phyloP scores from a whole-genome alignment of 78 protist genomes.

The Dictyostelium discoideum region DNA sequence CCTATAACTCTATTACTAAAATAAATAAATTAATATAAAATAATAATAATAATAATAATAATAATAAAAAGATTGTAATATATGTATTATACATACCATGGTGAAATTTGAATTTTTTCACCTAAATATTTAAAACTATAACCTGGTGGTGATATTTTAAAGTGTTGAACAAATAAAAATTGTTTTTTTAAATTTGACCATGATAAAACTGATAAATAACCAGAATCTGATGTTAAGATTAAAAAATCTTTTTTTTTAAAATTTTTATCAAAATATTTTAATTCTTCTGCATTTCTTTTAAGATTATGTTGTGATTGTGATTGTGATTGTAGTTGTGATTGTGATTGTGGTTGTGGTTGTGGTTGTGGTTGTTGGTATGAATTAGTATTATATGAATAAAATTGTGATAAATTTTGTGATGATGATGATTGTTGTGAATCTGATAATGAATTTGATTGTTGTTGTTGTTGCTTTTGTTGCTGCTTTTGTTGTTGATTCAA shows the following conservation, averaged over 20 bases:
- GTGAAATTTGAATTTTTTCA: slow-evolving; percentile 31
- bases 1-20: slow-evolving; percentile 31
- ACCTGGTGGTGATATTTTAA: slow-evolving; percentile 26
- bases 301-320: background rate
- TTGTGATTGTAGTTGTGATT: background rate
- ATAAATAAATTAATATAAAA: background rate
- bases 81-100: slow-evolving; percentile 13
- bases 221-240: slow-evolving; percentile 57
- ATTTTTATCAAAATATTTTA: slow-evolving; percentile 8
- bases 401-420: background rate
- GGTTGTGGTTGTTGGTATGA: background rate
- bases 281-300: background rate
- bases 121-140: slow-evolving; percentile 34
- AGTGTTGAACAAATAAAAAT: slow-evolving; percentile 25
- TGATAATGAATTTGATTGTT: background rate
- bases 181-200: slow-evolving; percentile 60
- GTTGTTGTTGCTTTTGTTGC: background rate
- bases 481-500: background rate
- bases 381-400: background rate
- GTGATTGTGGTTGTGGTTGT: background rate
- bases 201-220: slow-evolving; percentile 42
- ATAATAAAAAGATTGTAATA: too few relatives aligned
- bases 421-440: background rate
- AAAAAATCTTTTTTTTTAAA: slow-evolving; percentile 32
- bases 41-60: too few relatives aligned